Evolutionary conservation across 345 rosid species (phyloP).

Genomic region (Citrus reticulata): DNA sequence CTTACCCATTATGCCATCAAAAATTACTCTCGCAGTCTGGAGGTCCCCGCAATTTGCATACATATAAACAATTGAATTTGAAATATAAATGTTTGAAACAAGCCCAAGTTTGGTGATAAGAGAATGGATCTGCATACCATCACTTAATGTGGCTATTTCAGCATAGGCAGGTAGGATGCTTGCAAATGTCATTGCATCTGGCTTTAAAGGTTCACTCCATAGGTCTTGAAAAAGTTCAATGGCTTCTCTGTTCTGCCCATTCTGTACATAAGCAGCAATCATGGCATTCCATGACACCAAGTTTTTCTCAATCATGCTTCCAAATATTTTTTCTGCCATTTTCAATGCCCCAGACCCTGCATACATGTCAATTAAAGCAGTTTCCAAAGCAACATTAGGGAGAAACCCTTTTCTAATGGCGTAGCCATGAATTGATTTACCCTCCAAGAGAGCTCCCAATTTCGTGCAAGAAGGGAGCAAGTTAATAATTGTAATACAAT

Average conservation of each 20-base stretch:
- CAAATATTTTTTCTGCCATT: conserved; percentile 45
- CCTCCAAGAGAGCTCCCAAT: conserved; percentile 33
- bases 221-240: conserved; percentile 48
- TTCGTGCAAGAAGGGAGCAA: conserved; percentile 60
- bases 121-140: conserved; percentile 58
- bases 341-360: conserved; percentile 42
- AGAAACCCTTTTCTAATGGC: conserved; percentile 56
- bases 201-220: conserved; percentile 30
- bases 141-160: conserved; percentile 43
- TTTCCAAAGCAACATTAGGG: conserved; percentile 62
- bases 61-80: conserved; percentile 61
- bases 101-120: conserved; percentile 37
- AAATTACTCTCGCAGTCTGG: conserved; percentile 49
- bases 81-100: conserved; percentile 36
- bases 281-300: conserved; percentile 68
- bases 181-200: conserved; percentile 57
- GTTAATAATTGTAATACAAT: conserved; percentile 58
- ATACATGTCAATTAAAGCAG: conserved; percentile 67
- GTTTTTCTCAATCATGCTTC: conserved; percentile 41
- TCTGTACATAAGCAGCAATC: conserved; percentile 59
- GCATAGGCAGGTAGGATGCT: conserved; percentile 68
- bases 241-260: conserved; percentile 43
- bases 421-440: conserved; percentile 61
- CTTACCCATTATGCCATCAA: conserved; percentile 38
- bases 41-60: conserved; percentile 76